Evolutionary conservation across 768 basidiomycete genomes (phyloP).

Genomic region (Termitomyces eurrhizus): DNA sequence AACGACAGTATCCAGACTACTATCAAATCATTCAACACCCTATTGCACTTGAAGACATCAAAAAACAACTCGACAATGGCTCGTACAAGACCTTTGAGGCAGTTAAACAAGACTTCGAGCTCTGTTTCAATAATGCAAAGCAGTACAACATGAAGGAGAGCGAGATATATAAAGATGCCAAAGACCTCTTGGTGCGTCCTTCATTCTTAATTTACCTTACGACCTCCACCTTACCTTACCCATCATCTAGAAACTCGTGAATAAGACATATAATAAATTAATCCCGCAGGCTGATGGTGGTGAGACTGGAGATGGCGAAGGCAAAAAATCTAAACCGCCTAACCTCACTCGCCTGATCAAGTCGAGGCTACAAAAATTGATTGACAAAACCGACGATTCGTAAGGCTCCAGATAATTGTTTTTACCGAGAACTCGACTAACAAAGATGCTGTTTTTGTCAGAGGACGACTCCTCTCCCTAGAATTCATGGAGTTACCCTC

Average conservation of each 20-base stretch:
- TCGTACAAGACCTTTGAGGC: slow-evolving; percentile 60
- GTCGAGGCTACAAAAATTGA: slow-evolving; percentile 64
- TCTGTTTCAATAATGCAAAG: slow-evolving; percentile 79
- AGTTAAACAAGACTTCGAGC: slow-evolving; percentile 69
- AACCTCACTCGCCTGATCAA: slow-evolving; percentile 68
- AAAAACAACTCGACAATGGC: slow-evolving; percentile 62
- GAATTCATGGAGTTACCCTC: slow-evolving; percentile 86
- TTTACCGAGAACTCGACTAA: neutral
- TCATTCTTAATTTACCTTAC: neutral
- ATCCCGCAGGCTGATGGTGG: slow-evolving; percentile 36
- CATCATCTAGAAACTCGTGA: slow-evolving; percentile 42
- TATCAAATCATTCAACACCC: slow-evolving; percentile 76
- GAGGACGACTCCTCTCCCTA: slow-evolving; percentile 62
- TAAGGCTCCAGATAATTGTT: slow-evolving; percentile 33
- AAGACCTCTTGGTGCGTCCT: slow-evolving; percentile 64
- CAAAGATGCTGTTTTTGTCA: slow-evolving; percentile 22
- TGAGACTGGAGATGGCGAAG: slow-evolving; percentile 35
- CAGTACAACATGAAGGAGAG: slow-evolving; percentile 80
- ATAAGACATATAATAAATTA: slow-evolving; percentile 46
- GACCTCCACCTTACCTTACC: slow-evolving; percentile 5
- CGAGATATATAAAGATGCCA: slow-evolving; percentile 79
- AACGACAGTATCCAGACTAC: slow-evolving; percentile 82
- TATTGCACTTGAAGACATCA: slow-evolving; percentile 87
- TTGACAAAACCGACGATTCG: slow-evolving; percentile 69
- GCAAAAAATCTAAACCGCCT: slow-evolving; percentile 54